Evolutionary conservation across 2,329 filamentous ascomycete genomes (phyloP).

Genomic region (Sporothrix humicola): DNA sequence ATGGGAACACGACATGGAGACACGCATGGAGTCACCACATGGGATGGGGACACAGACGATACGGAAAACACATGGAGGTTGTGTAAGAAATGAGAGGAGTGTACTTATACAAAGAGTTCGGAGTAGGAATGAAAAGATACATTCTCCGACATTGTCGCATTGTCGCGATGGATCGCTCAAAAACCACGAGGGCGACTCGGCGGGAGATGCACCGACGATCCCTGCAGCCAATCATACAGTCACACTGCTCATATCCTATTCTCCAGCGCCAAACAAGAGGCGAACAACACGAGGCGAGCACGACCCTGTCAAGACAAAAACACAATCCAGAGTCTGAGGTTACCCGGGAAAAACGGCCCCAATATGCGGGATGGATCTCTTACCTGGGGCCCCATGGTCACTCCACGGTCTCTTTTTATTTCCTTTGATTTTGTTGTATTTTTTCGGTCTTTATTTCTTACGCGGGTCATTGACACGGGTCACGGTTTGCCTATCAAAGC

Average conservation of each 20-base stretch:
- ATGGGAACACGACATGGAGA: neutral
- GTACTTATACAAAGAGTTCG: too few species aligned
- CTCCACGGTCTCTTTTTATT: too few species aligned
- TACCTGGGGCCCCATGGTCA: neutral
- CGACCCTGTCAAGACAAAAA: too few species aligned
- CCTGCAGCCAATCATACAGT: conserved; percentile 7
- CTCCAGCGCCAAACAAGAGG: neutral
- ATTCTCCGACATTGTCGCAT: too few species aligned
- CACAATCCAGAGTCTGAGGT: too few species aligned
- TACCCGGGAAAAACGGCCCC: conserved; percentile 11
- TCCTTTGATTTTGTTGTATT: neutral
- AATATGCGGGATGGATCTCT: neutral
- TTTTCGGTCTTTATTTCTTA: neutral
- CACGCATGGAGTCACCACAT: neutral
- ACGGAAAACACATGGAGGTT: too few species aligned
- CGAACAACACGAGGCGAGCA: neutral
- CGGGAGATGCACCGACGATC: conserved; percentile 21
- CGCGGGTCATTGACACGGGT: neutral
- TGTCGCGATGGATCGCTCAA: neutral
- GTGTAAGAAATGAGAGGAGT: too few species aligned
- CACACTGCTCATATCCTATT: neutral
- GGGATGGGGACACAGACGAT: too few species aligned
- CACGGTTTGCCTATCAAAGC: too few species aligned
- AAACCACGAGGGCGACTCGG: neutral
- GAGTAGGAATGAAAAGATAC: too few species aligned